Percentiles rank a stretch among this genome's conserved stretches.
Evolutionary conservation across 352 stramenopile species (phyloP).

Genomic region (Globisporangium middletonii): DNA sequence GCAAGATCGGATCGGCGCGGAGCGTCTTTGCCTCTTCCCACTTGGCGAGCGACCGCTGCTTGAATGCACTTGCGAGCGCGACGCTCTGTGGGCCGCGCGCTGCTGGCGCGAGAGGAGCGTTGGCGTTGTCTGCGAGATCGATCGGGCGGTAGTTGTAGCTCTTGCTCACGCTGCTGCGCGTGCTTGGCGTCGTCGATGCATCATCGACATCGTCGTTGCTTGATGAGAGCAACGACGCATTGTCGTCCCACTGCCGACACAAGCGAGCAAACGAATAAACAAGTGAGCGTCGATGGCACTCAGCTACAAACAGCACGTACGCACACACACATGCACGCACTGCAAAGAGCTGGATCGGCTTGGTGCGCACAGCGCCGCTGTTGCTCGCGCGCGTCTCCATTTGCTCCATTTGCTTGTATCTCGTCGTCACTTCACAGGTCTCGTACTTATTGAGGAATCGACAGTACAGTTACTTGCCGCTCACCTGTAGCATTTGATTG

Average conservation of each 20-base stretch:
- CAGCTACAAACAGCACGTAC: too few relatives aligned
- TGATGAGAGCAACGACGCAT: neutral
- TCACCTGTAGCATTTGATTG: too few relatives aligned
- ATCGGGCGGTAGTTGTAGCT: slow-evolving; percentile 8
- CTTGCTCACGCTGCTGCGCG: slow-evolving; percentile 10
- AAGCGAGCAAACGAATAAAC: neutral
- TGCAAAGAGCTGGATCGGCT: slow-evolving; percentile 10
- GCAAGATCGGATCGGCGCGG: slow-evolving; percentile 38
- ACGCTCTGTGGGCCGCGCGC: slow-evolving; percentile 19
- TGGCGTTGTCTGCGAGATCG: neutral
- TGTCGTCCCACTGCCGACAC: slow-evolving; percentile 5
- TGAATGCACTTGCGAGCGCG: slow-evolving; percentile 37
- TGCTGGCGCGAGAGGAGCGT: neutral
- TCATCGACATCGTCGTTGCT: neutral
- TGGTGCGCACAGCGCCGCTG: neutral
- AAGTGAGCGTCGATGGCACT: neutral
- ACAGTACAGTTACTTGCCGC: too few relatives aligned
- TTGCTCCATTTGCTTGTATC: neutral
- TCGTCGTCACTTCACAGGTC: neutral
- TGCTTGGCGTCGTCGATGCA: neutral
- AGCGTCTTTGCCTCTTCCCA: slow-evolving; percentile 45
- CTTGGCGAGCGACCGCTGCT: slow-evolving; percentile 26
- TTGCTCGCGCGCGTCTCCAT: neutral
- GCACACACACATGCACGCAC: neutral
- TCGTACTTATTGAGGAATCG: too few relatives aligned